phyloP scores from a whole-genome alignment of 371 early-diverging fungal genomes.

The Actinomortierella ambigua region DNA sequence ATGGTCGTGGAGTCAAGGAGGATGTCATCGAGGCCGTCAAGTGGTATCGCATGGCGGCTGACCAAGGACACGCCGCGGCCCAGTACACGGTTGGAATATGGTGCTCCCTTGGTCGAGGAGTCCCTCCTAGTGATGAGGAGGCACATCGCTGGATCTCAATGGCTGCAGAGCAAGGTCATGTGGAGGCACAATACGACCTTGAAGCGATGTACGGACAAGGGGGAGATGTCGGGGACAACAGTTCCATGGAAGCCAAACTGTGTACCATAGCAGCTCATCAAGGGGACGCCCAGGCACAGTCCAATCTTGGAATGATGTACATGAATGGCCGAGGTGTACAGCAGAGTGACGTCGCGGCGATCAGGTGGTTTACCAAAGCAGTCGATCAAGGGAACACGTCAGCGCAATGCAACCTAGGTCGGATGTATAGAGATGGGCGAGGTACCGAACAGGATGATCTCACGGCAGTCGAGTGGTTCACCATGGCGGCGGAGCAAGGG shows the following conservation, averaged over 20 bases:
- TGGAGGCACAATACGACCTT: too few relatives aligned
- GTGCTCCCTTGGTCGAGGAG: too few relatives aligned
- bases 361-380: slow-evolving; percentile 68
- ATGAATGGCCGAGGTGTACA: slow-evolving; percentile 82
- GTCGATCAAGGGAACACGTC: slow-evolving; percentile 76
- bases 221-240: slow-evolving; percentile 72
- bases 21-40: slow-evolving; percentile 59
- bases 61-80: slow-evolving; percentile 45
- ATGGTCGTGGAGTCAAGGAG: slow-evolving; percentile 67
- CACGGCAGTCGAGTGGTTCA: slow-evolving; percentile 76
- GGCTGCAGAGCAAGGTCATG: too few relatives aligned
- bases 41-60: slow-evolving; percentile 55
- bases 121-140: too few relatives aligned
- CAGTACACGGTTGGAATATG: slow-evolving; percentile 73
- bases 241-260: slow-evolving; percentile 79
- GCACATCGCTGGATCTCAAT: slow-evolving; percentile 72
- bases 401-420: slow-evolving; percentile 80
- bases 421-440: slow-evolving; percentile 85
- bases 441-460: slow-evolving; percentile 67
- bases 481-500: slow-evolving; percentile 71
- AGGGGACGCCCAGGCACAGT: slow-evolving; percentile 74
- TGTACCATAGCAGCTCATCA: too few relatives aligned
- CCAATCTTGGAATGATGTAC: slow-evolving; percentile 83
- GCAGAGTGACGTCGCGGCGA: slow-evolving; percentile 67
- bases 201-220: slow-evolving; percentile 87